These are phyloP conservation scores for Raffaelea arxii DNA, from an alignment of 2,329 filamentous ascomycete species.

Conservation along the genomic window DNA sequence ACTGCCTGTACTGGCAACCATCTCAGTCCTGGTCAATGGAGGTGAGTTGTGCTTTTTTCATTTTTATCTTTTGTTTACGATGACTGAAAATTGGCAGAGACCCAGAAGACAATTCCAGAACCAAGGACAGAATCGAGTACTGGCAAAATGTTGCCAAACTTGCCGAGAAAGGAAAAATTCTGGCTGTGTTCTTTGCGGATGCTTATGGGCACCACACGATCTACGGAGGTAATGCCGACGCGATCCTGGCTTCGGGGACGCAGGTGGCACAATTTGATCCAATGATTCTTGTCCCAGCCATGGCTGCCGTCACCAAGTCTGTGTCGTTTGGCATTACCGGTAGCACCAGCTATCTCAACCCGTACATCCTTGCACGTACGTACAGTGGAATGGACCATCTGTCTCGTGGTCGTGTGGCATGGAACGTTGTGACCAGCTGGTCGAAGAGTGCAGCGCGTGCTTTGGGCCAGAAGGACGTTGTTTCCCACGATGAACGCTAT, in stretches of 20 bases:
- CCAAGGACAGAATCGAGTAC: slow-evolving; percentile 5
- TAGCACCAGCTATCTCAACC: slow-evolving; percentile 1
- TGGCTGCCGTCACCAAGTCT: slow-evolving; percentile 8
- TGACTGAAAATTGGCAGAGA: background rate
- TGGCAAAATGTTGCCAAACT: background rate
- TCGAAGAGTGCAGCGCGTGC: slow-evolving; percentile 8
- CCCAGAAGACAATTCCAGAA: background rate
- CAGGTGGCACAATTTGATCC: slow-evolving; percentile 2
- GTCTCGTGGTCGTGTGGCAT: slow-evolving; percentile 5
- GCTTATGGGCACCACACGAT: background rate
- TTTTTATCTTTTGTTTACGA: background rate
- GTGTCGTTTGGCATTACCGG: slow-evolving; percentile 5
- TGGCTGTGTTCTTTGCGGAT: slow-evolving; percentile 1
- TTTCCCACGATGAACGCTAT: slow-evolving; percentile 13
- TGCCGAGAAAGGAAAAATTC: slow-evolving; percentile 1
- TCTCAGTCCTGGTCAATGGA: background rate
- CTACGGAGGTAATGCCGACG: background rate
- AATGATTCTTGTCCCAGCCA: slow-evolving; percentile 2
- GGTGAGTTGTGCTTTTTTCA: background rate
- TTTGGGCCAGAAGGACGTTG: slow-evolving; percentile 6
- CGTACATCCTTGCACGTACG: slow-evolving; percentile 4
- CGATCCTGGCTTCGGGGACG: background rate
- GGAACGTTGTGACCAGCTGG: slow-evolving; percentile 12
- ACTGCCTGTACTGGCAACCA: background rate
- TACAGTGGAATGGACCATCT: slow-evolving; percentile 6